phyloP scores from a whole-genome alignment of 2,329 filamentous ascomycete genomes.

The Exophiala aquamarina region DNA sequence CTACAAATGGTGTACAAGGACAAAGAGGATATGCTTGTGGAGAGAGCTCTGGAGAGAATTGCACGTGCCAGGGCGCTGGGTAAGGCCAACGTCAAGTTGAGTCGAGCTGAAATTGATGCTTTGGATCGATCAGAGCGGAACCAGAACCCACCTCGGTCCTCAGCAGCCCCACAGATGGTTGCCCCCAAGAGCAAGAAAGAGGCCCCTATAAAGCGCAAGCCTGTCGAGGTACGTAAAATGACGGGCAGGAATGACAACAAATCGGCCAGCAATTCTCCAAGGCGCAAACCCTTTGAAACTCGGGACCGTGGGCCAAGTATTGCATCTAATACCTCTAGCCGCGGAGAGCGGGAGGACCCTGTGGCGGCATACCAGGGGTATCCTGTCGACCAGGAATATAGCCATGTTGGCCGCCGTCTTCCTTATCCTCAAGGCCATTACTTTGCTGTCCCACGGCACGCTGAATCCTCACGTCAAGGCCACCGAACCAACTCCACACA shows the following conservation, averaged over 20 bases:
- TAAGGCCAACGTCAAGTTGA: constrained; percentile 76
- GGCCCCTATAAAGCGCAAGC: constrained; percentile 25
- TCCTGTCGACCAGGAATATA: constrained; percentile 33
- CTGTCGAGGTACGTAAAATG: constrained; percentile 28
- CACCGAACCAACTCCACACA: constrained; percentile 45
- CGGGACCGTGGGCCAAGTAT: constrained; percentile 22
- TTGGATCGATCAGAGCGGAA: constrained; percentile 59
- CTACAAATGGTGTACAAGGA: constrained; percentile 60
- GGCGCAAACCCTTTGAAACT: constrained; percentile 19
- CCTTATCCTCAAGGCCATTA: constrained; percentile 49
- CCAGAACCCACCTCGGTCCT: constrained; percentile 57
- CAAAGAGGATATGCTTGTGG: constrained; percentile 72
- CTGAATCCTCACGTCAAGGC: constrained; percentile 38
- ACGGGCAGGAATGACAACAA: constrained; percentile 16
- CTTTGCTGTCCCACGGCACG: constrained; percentile 32
- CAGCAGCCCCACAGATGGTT: constrained; percentile 22
- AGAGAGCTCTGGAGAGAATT: constrained; percentile 77
- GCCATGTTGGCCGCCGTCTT: constrained; percentile 43
- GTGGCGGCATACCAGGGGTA: constrained; percentile 15
- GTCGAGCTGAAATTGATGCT: constrained; percentile 75
- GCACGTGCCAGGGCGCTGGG: constrained; percentile 73
- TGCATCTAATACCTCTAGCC: constrained; percentile 16
- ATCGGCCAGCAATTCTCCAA: constrained; percentile 23
- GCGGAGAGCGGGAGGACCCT: constrained; percentile 21
- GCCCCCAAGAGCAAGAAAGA: constrained; percentile 31